Percentiles rank a stretch among this genome's conserved stretches.
Conservation (phyloP, 169 alveolate genomes). For the Plasmodium cynomolgi region DNA sequence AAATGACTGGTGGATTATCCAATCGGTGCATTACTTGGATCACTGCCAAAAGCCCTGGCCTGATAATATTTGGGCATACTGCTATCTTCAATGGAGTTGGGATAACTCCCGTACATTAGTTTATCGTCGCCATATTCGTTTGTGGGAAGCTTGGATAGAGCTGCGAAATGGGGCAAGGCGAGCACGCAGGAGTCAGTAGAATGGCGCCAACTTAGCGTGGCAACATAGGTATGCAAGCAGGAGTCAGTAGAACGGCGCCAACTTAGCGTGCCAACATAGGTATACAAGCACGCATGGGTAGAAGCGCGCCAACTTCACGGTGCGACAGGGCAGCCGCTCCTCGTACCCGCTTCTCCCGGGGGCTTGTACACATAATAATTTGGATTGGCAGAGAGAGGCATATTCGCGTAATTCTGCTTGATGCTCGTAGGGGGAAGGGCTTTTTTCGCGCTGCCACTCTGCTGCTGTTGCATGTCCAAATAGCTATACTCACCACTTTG, state of each 20-base stretch:
- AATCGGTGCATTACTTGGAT: slow-evolving; percentile 4
- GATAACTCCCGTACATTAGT: slow-evolving; percentile 16
- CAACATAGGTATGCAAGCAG: neutral
- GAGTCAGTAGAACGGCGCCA: neutral
- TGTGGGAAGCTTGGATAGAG: slow-evolving; percentile 6
- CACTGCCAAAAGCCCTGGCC: slow-evolving; percentile 7
- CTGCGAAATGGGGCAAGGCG: neutral
- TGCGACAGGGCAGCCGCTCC: neutral
- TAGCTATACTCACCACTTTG: slow-evolving; percentile 31
- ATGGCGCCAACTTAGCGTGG: neutral
- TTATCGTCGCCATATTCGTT: slow-evolving; percentile 29
- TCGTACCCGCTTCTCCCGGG: slow-evolving; percentile 19
- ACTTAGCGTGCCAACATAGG: neutral
- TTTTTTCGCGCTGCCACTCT: slow-evolving; percentile 10
- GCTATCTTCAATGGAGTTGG: slow-evolving; percentile 7
- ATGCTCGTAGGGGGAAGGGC: neutral
- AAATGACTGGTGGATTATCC: neutral
- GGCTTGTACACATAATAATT: slow-evolving; percentile 29
- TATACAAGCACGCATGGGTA: neutral
- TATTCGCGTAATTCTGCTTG: slow-evolving; percentile 5
- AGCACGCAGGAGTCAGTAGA: neutral
- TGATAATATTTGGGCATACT: slow-evolving; percentile 30
- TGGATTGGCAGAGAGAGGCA: neutral
- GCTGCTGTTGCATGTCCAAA: slow-evolving; percentile 4
- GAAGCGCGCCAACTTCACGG: neutral